Evolutionary conservation across 2,329 filamentous ascomycete genomes (phyloP), one percentile per base, ranked within the genome.

Genomic region (Calonectria pseudoreteaudii): DNA sequence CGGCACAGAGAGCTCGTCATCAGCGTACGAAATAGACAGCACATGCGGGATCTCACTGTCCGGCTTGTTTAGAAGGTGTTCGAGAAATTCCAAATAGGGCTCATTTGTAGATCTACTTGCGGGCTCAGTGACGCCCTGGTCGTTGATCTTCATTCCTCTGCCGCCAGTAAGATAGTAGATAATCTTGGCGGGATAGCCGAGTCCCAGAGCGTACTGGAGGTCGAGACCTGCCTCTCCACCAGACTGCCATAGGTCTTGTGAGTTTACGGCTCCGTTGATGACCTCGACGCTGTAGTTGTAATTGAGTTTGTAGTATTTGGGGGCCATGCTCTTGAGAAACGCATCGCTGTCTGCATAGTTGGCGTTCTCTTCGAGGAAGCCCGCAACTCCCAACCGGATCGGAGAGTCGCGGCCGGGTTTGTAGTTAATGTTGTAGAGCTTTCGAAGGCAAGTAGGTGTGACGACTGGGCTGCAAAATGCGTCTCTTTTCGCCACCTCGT

Each of bases 1-100:
- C 3, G 90, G 90, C 0, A 92, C 88, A 0, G 87, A 86, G 64
- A 89, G 85, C 82, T 92, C 90, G 75, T 91, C 88, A 76, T 92
- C 90, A 18, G 87, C 89, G 79, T 92, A 92, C 18, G 89, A 91
- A 26, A 91, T 87, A 60, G 88, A 89, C 16, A 92, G 85, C 2
- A 92, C 88, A 66, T 90, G 89, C 0, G 91, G 91, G 16, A 91
- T 79, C 26, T 86, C 80, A 18, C 83, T 80, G 60, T 88, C 86
- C 0, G 83, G 80, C 73, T 86, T 84, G 28, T 77, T 81, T 1
- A 91, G 83, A 10, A 92, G 82, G 73, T 88, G 86, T 69, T 90
- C 84, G 18, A 91, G 83, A 75, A 90, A 88, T 47, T 88, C 86
- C 6, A 92, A 82, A 75, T 90, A 92, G 0, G 91, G 91, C 81